phyloP scores from a whole-genome alignment of 202 grass and related monocot genomes.

The Zoysia matrella region DNA sequence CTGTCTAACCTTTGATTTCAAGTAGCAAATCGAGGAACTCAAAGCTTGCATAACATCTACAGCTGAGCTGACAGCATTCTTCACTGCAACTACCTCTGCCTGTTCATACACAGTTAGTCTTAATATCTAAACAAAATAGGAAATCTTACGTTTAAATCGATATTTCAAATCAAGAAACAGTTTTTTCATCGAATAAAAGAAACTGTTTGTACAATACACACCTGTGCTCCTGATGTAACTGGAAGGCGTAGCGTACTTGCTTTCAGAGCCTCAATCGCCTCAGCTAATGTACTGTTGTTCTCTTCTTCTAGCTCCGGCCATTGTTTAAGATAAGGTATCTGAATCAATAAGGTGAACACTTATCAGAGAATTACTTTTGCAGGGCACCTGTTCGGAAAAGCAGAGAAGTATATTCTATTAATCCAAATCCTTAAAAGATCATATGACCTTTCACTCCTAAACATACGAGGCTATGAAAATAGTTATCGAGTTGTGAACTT shows the following conservation, averaged over 20 bases:
- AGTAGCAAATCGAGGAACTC: conserved; percentile 56
- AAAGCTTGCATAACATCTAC: conserved; percentile 65
- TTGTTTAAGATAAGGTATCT: conserved; percentile 69
- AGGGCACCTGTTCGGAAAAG: neutral
- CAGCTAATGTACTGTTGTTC: conserved; percentile 49
- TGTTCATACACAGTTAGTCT: conserved; percentile 34
- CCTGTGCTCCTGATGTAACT: conserved; percentile 70
- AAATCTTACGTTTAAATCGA: neutral
- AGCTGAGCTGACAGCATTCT: conserved; percentile 66
- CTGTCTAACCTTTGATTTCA: conserved; percentile 52
- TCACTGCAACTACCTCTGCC: conserved; percentile 58
- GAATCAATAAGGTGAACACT: conserved; percentile 23
- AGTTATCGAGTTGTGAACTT: neutral
- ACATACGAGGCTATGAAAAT: neutral
- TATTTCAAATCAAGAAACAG: conserved; percentile 5
- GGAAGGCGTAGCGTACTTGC: conserved; percentile 69
- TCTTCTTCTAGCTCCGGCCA: conserved; percentile 64
- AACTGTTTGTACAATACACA: conserved; percentile 2
- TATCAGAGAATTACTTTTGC: conserved; percentile 1
- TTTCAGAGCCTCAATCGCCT: conserved; percentile 53
- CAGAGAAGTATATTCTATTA: neutral
- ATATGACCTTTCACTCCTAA: neutral
- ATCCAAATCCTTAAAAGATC: neutral
- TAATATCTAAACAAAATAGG: conserved; percentile 13
- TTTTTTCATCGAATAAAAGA: neutral